Conservation (phyloP, 2,329 filamentous ascomycete species). For the Xylaria multiplex region DNA sequence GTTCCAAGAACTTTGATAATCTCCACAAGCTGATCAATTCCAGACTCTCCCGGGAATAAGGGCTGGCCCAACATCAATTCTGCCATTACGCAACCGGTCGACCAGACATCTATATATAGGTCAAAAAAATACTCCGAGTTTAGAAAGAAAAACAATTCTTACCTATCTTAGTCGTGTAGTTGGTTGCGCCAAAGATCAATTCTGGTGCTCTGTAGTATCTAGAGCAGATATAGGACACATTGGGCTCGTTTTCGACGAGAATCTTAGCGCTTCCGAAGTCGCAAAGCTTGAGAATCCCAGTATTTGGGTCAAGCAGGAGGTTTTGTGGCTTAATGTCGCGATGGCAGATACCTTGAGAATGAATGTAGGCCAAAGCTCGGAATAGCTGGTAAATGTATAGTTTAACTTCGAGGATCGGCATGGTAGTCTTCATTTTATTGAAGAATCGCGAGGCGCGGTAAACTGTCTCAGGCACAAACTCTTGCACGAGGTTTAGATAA, state of each 20-base stretch:
- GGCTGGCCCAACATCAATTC: slow-evolving; percentile 99
- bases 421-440: slow-evolving; percentile 99
- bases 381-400: slow-evolving; percentile 99
- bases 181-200: slow-evolving; percentile 97
- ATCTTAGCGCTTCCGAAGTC: slow-evolving; percentile 99
- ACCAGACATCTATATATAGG: slow-evolving; percentile 85
- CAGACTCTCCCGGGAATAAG: slow-evolving; percentile 96
- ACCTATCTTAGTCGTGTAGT: slow-evolving; percentile 99
- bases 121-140: slow-evolving; percentile 9
- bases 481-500: slow-evolving; percentile 96
- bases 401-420: slow-evolving; percentile 99
- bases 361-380: slow-evolving; percentile 97
- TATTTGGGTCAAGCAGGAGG: slow-evolving; percentile 88
- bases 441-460: slow-evolving; percentile 98
- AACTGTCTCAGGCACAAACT: slow-evolving; percentile 97
- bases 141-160: slow-evolving; percentile 51
- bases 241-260: slow-evolving; percentile 96
- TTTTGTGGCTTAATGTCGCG: slow-evolving; percentile 99
- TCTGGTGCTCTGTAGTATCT: slow-evolving; percentile 98
- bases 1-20: slow-evolving; percentile 99
- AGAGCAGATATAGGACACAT: slow-evolving; percentile 99
- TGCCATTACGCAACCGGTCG: slow-evolving; percentile 98
- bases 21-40: slow-evolving; percentile 97
- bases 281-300: slow-evolving; percentile 94
- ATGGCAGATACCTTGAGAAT: slow-evolving; percentile 99